Evolutionary conservation across 257 asterid genomes (phyloP), one percentile per base, ranked within the genome.

Genomic region (Pogostemon cablin): DNA sequence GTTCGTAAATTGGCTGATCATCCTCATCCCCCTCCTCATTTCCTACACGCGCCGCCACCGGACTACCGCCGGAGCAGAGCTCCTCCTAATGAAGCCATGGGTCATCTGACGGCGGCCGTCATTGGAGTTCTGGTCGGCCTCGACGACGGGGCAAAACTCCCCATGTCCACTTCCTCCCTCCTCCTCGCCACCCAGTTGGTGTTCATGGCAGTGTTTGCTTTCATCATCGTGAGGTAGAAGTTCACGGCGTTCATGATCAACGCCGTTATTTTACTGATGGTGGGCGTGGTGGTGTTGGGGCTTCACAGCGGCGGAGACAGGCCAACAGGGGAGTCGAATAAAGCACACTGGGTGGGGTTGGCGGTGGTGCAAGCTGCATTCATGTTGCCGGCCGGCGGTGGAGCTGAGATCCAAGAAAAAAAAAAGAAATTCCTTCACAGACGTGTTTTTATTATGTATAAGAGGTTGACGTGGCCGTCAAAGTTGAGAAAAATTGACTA

Each of bases 351-450:
- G 71, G 0, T 62, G 17, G 82, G 82, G 17, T 78, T 78, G 59
- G 84, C 84, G 75, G 82, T 84, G 77, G 80, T 74, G 81, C 72
- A 81, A 39, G 75, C 75, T 82, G 86, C 84, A 0, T 3, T 83
- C 2, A 59, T 81, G 1, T 70, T 75, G 50, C 88, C 88, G 68
- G 4, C 25, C 1, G 25, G 25, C 74, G 71, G 75, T 80, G 41
- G 78, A 84, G 81, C 53, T 83, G 64, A 72, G 69, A 69, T 83
- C 80, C 5, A 20, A 7, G 58, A 60, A 55, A 20, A 20, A 20
- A 20, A 1, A 20, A 20, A 20, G 1, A 1, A 20, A 20, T 0
- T 20, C 25, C 25, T 20, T 20, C 25, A 20, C 25, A 20, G 25
- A 20, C 25, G 25, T 20, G 25, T 20, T 20, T 20, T 20, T 20